Base-by-base conservation (phyloP, 2,329 filamentous ascomycete species). In the Neonectria magnoliae region DNA sequence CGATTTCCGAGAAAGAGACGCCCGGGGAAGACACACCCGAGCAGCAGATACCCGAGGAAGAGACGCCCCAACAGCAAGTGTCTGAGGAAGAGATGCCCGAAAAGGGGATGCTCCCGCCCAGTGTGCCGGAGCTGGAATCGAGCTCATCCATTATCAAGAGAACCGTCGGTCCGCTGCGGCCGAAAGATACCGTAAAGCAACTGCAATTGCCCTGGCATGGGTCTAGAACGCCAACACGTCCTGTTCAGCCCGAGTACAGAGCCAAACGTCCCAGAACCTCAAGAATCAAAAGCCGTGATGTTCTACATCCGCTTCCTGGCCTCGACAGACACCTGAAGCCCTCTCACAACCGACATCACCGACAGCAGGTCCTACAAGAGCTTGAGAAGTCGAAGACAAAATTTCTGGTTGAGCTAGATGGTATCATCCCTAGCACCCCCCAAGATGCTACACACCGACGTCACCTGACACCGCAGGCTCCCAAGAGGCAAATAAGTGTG, bases 341-440 rank as follows among this genome's bases (percentile, higher is more conserved):
- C 9, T 41, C 60, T 8, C 14, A 45, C 8, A 62, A 67, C 38
- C 52, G 62, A 13, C 66, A 56, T 7, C 65, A 70, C 29, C 70
- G 75, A 13, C 57, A 73, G 51, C 59, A 72, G 14, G 65, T 78
- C n/a, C 64, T 79, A 10, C 67, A 67, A 29, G 68, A 76, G 36
- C 68, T 79, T 8, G 71, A 75, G 54, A 73, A 64, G 18, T 69
- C 71, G 6, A 74, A 76, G 4, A 64, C 64, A 4, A 76, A 73
- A 29, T 78, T 78, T 45, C 57, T 78, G 5, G 60, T 62, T 2
- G 68, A 75, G 9, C 41, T 41, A 4, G n/a, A 42, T 25, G 47
- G 56, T 9, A 36, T 42, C 27, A 31, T 62, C 14, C 62, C 67
- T 11, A 62, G 52, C 5, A 67, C 53, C 14, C 60, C 64, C n/a